Percentiles rank a stretch among this genome's conserved stretches.
Evolutionary conservation across 2,329 filamentous ascomycete genomes (phyloP).

Genomic region (Amauroascus niger): DNA sequence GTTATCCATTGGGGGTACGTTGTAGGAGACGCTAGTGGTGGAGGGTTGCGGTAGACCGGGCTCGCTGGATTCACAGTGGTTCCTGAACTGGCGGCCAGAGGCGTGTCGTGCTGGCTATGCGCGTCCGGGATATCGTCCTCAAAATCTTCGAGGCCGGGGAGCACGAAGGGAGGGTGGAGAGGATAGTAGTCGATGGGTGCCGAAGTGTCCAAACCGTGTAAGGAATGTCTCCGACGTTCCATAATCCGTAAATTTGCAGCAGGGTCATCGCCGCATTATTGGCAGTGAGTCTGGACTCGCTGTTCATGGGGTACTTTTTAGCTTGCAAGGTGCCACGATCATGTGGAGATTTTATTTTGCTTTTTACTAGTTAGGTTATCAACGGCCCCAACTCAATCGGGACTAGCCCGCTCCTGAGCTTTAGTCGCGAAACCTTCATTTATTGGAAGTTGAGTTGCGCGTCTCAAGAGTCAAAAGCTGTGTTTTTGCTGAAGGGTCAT

Average conservation of each 20-base stretch:
- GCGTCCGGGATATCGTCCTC: constrained; percentile 2
- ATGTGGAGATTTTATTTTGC: constrained; percentile 12
- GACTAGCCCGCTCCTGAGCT: not conserved
- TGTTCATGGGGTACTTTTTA: constrained; percentile 4
- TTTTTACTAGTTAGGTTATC: not conserved
- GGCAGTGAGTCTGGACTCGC: constrained; percentile 9
- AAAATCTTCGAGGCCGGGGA: constrained; percentile 9
- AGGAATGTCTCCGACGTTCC: constrained; percentile 11
- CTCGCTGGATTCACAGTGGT: not conserved
- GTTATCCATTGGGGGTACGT: constrained; percentile 15
- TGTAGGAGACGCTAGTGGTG: constrained; percentile 3
- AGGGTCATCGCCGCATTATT: constrained; percentile 10
- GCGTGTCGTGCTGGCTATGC: constrained; percentile 1
- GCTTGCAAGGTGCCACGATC: constrained; percentile 7
- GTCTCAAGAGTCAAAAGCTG: too few relatives aligned
- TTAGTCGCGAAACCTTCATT: too few relatives aligned
- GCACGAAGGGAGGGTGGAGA: constrained; percentile 7
- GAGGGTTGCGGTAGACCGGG: not conserved
- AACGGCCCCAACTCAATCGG: not conserved
- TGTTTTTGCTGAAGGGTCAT: too few relatives aligned
- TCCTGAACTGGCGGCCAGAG: not conserved
- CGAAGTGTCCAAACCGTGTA: constrained; percentile 8
- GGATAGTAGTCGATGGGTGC: constrained; percentile 3
- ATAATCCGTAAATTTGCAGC: constrained; percentile 8
- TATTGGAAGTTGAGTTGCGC: too few relatives aligned